Evolutionary conservation across 2,329 filamentous ascomycete genomes (phyloP).

Genomic region (Teratosphaeria destructans): DNA sequence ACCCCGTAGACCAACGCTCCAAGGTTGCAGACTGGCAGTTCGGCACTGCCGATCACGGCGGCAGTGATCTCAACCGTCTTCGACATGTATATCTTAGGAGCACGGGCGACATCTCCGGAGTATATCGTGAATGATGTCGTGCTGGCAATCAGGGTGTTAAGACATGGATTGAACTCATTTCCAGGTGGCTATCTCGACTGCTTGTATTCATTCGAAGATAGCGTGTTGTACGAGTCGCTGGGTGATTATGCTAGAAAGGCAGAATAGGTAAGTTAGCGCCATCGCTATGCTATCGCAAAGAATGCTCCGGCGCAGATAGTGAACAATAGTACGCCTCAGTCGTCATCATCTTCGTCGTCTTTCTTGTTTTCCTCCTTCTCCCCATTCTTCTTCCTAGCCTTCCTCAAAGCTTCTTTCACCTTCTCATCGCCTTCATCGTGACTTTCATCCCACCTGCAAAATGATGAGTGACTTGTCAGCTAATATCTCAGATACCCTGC

Average conservation of each 20-base stretch:
- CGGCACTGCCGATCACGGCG: too few relatives aligned
- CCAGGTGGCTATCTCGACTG: too few relatives aligned
- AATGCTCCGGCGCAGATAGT: slow-evolving; percentile 28
- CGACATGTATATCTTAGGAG: too few relatives aligned
- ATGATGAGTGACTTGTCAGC: slow-evolving; percentile 34
- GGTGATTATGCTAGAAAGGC: not conserved
- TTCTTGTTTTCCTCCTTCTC: slow-evolving; percentile 11
- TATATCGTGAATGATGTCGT: too few relatives aligned
- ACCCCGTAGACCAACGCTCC: too few relatives aligned
- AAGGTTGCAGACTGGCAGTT: too few relatives aligned
- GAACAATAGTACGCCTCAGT: not conserved
- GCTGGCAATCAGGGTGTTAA: too few relatives aligned
- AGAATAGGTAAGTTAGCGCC: not conserved
- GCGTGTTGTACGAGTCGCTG: not conserved
- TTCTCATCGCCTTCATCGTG: slow-evolving; percentile 23
- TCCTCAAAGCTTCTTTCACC: slow-evolving; percentile 40
- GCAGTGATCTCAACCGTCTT: too few relatives aligned
- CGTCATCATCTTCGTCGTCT: slow-evolving; percentile 41
- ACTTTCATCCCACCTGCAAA: slow-evolving; percentile 53
- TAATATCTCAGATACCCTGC: not conserved
- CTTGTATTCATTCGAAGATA: not conserved
- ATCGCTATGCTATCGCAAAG: not conserved
- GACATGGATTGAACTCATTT: too few relatives aligned
- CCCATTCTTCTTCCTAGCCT: slow-evolving; percentile 34
- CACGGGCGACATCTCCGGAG: too few relatives aligned